These are phyloP conservation scores for Penicillium sp. DNA, from an alignment of 2,329 filamentous ascomycete species.

Conservation along the genomic window DNA sequence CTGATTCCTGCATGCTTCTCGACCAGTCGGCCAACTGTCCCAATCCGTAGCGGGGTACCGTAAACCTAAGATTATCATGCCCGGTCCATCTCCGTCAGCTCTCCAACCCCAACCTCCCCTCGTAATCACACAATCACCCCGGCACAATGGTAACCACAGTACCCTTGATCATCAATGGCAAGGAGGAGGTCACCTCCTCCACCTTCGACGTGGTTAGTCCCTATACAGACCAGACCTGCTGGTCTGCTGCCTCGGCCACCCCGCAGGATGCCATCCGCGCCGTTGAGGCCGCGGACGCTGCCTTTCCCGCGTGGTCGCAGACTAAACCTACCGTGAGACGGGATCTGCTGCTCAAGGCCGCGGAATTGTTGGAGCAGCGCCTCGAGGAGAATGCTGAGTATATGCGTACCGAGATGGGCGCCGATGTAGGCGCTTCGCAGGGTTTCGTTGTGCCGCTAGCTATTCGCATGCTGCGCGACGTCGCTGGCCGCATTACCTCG, in stretches of 20 bases:
- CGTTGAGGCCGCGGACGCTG: conserved; percentile 58
- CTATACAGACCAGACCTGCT: conserved; percentile 49
- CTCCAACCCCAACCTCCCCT: neutral
- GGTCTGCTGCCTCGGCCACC: conserved; percentile 55
- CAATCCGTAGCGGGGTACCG: neutral
- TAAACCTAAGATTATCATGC: neutral
- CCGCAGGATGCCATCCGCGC: conserved; percentile 45
- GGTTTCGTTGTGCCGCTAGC: conserved; percentile 32
- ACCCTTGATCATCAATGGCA: conserved; percentile 40
- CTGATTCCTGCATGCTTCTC: neutral
- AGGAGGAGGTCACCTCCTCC: conserved; percentile 29
- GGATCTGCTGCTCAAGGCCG: conserved; percentile 68
- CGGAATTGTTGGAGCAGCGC: conserved; percentile 51
- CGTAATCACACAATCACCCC: neutral
- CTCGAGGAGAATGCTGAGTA: conserved; percentile 56
- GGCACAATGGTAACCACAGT: conserved; percentile 22
- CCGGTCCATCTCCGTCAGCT: neutral
- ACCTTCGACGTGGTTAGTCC: conserved; percentile 55
- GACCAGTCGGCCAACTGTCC: neutral
- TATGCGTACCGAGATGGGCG: conserved; percentile 58
- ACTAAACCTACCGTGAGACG: conserved; percentile 61
- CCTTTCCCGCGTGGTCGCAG: conserved; percentile 66
- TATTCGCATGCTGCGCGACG: conserved; percentile 47
- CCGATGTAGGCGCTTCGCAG: conserved; percentile 35
- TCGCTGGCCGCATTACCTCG: conserved; percentile 48